Evolutionary conservation across 441 rosid genomes (phyloP).

Genomic region (Pelargonium australe): DNA sequence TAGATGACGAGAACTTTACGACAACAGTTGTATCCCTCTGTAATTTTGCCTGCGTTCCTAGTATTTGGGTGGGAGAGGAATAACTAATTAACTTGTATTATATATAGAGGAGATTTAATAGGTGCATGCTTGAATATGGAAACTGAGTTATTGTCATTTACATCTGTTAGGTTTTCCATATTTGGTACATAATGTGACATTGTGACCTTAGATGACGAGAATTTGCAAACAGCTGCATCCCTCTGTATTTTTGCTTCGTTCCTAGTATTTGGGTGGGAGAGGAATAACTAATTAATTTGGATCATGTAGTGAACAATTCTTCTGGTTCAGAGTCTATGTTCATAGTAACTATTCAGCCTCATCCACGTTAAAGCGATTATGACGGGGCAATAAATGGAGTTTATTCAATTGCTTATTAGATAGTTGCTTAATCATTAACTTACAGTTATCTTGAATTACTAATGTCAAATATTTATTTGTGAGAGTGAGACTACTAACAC

Average conservation of each 20-base stretch:
- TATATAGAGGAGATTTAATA: no score
- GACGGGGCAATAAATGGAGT: background rate
- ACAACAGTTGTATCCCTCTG: background rate
- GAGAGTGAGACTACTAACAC: background rate
- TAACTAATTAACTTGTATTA: no score
- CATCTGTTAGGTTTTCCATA: background rate
- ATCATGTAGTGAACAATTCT: no score
- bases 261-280: no score
- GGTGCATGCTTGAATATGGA: background rate
- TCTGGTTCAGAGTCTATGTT: background rate
- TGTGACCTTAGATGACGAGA: background rate
- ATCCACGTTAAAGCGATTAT: background rate
- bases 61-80: no score
- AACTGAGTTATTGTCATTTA: background rate
- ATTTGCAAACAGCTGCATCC: background rate
- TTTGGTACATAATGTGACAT: background rate
- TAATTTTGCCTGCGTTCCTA: no score
- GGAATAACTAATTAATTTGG: no score
- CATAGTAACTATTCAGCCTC: background rate
- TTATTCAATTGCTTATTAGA: background rate
- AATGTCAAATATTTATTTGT: background rate
- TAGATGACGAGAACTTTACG: background rate
- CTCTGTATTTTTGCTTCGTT: no score
- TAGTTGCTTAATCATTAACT: background rate
- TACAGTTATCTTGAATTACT: background rate